Conservation (phyloP, 2,329 filamentous ascomycete genomes). For the Diaporthe capsici region DNA sequence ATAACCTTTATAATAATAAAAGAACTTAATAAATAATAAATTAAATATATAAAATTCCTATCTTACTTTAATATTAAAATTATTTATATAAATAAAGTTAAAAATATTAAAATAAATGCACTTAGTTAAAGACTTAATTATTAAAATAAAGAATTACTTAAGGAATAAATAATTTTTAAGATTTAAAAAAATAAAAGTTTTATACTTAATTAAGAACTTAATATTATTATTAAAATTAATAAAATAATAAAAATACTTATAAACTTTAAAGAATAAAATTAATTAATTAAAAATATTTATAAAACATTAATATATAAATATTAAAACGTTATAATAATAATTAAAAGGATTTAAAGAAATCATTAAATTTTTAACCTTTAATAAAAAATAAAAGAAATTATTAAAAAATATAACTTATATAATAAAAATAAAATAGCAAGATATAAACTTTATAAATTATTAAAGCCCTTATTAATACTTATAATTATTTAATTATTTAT, state of each 20-base stretch:
- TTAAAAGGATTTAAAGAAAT: neutral
- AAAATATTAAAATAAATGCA: no score
- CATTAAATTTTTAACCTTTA: neutral
- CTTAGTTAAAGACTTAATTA: neutral
- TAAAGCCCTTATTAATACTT: no score
- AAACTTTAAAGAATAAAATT: no score
- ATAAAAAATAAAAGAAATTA: neutral
- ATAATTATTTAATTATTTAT: no score
- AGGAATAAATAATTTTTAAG: neutral
- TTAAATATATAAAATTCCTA: neutral
- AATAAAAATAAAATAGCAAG: no score
- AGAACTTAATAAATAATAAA: neutral
- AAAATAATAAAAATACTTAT: no score
- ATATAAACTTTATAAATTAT: no score
- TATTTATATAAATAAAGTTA: neutral
- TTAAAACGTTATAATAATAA: no score
- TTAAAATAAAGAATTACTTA: neutral
- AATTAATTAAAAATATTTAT: no score
- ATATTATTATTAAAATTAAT: neutral
- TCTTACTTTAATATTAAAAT: neutral
- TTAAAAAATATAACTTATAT: neutral
- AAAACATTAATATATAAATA: no score
- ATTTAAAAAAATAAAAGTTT: neutral
- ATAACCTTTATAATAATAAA: neutral
- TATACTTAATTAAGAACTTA: neutral